A percentile compares a stretch with the other conserved stretches of the same genome.
Conservation (phyloP, 495 filamentous ascomycete genomes). For the Clavariopsis aquatica region DNA sequence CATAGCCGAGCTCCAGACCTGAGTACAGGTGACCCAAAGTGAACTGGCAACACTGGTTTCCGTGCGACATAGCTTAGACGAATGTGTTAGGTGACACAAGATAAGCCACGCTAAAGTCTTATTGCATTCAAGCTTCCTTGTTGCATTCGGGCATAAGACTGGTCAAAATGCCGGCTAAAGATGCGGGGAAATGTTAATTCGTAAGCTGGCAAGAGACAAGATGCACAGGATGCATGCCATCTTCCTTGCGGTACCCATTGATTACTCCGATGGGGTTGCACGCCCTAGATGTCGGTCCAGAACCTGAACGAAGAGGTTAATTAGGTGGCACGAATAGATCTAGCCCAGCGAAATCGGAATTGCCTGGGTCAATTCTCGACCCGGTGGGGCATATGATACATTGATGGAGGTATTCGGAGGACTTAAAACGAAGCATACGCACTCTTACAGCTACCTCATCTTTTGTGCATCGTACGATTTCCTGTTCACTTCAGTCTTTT, state of each 20-base stretch:
- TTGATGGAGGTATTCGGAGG: background rate
- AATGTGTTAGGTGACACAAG: slow-evolving; percentile 22
- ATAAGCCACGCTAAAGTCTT: slow-evolving; percentile 11
- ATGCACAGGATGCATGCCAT: background rate
- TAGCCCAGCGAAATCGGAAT: background rate
- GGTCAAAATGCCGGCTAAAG: background rate
- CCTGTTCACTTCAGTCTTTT: background rate
- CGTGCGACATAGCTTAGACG: background rate
- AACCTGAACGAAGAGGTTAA: background rate
- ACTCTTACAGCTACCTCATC: background rate
- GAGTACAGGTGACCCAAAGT: too few relatives aligned
- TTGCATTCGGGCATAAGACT: background rate
- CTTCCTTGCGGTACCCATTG: background rate
- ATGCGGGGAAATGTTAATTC: background rate
- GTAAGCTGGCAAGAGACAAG: background rate
- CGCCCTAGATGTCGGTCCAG: background rate
- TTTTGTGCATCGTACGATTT: background rate
- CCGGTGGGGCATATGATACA: background rate
- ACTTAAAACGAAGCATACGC: background rate
- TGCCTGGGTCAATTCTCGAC: background rate
- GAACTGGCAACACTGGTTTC: too few relatives aligned
- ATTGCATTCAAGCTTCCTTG: background rate
- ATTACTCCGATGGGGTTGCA: background rate
- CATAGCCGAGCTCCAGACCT: too few relatives aligned
- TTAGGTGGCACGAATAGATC: background rate